Evolutionary conservation across 2,329 filamentous ascomycete genomes (phyloP).

Genomic region (Bipolaris oryzae): DNA sequence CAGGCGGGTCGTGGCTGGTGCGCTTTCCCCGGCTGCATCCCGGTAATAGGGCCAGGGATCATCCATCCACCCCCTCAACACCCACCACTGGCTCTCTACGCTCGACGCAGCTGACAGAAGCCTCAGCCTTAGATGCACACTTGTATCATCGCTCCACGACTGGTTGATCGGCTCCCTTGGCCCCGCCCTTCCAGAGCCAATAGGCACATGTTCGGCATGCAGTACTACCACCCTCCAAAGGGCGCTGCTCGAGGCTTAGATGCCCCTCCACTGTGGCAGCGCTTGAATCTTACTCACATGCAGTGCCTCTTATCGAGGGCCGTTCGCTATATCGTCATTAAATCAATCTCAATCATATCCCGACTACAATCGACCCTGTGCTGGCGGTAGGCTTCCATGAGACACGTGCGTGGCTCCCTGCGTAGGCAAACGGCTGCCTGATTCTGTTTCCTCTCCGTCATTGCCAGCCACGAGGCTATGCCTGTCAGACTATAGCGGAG

Average conservation of each 20-base stretch:
- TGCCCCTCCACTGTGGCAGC: constrained; percentile 17
- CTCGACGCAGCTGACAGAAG: constrained; percentile 21
- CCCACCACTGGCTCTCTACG: constrained; percentile 11
- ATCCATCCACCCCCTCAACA: constrained; percentile 21
- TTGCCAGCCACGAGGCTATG: constrained; percentile 12
- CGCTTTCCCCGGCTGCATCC: constrained; percentile 7
- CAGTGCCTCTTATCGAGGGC: not conserved
- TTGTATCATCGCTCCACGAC: constrained; percentile 16
- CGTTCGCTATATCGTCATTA: not conserved
- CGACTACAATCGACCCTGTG: not conserved
- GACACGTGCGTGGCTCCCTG: constrained; percentile 5
- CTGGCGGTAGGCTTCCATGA: constrained; percentile 1
- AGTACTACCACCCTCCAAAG: not conserved
- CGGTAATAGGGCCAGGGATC: not conserved
- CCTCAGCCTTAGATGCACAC: constrained; percentile 20
- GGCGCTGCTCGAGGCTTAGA: constrained; percentile 15
- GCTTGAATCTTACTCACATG: constrained; percentile 2
- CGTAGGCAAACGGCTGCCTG: constrained; percentile 21
- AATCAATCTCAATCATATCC: not conserved
- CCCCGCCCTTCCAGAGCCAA: constrained; percentile 12
- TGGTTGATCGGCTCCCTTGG: constrained; percentile 9
- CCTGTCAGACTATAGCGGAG: constrained; percentile 1
- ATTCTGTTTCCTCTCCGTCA: constrained; percentile 7
- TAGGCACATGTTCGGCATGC: constrained; percentile 11
- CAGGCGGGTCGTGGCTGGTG: constrained; percentile 22